Evolutionary conservation across 108 stramenopile species (phyloP), one percentile per base, ranked within the genome.

Genomic region (Nitzschia inconspicua): DNA sequence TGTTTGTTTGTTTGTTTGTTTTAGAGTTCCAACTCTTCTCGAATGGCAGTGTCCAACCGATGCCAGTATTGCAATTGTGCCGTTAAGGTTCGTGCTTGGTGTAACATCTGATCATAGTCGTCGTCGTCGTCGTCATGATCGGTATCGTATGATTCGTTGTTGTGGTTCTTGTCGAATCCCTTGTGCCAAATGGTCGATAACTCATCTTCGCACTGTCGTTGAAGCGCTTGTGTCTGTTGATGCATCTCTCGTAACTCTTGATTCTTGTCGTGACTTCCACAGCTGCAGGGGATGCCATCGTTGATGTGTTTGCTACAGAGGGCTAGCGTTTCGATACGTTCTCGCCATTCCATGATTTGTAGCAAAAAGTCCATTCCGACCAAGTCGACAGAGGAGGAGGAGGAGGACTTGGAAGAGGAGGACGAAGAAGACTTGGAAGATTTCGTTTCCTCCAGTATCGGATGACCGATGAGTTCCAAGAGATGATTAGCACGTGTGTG

Each of bases 21-120:
- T 51, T 27, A 51, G 22, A 22, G 10, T n/a, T 72, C 44, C 56
- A 73, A 42, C 16, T 86, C 79, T 8, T 85, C 86, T 37, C 66
- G 46, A 37, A 91, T 79, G 3, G 73, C 79, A 20, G 75, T 79
- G 57, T 91, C 76, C 27, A 87, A 68, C 32, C 84, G 73, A 57
- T 72, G 62, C 84, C 82, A 87, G 63, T 91, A 91, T 56, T 91
- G 85, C 29, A 91, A 51, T 46, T 76, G 57, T 7, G 83, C 84
- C 4, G 82, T 77, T 10, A 81, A 56, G 37, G 60, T 37, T 48
- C 58, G 65, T 7, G 89, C 89, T 28, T 48, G 22, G 25, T 63
- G 65, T 20, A 73, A 42, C 36, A 78, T 72, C 1, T 57, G 28
- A 11, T 72, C 34, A 13, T 31, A 3, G 18, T 11, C n/a, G 50